phyloP scores from a whole-genome alignment of 1,284 basidiomycete genomes.

The Phellinidium pouzarii region DNA sequence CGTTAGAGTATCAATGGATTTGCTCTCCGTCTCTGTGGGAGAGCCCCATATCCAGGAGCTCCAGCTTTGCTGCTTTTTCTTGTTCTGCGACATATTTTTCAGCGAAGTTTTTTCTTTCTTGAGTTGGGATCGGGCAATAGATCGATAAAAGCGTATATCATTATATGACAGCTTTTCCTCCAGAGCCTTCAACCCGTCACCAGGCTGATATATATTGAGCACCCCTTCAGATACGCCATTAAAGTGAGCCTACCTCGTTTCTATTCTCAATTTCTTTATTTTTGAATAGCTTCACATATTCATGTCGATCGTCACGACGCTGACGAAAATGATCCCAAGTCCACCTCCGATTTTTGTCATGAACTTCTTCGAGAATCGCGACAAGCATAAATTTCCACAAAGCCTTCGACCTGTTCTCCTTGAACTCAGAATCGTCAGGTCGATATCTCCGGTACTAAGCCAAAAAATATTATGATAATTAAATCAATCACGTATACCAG shows the following conservation, averaged over 20 bases:
- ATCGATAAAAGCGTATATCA: conserved; percentile 96
- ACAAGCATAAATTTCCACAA: conserved; percentile 77
- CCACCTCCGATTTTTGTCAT: conserved; percentile 82
- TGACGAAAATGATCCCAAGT: conserved; percentile 90
- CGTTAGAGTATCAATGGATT: conserved; percentile 63
- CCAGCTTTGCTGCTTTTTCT: conserved; percentile 41
- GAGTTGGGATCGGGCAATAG: conserved; percentile 85
- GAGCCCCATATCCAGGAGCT: conserved; percentile 82
- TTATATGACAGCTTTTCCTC: conserved; percentile 88
- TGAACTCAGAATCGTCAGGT: conserved; percentile 57
- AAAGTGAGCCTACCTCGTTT: not conserved
- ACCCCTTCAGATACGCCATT: not conserved
- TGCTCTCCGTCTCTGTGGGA: conserved; percentile 26
- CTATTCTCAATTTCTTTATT: conserved; percentile 41
- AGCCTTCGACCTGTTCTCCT: conserved; percentile 62
- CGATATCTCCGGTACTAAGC: conserved; percentile 77
- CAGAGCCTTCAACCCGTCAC: conserved; percentile 58
- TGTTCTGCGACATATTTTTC: conserved; percentile 65
- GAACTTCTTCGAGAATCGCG: conserved; percentile 83
- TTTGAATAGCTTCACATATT: conserved; percentile 87
- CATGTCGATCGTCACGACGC: conserved; percentile 79
- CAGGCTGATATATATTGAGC: conserved; percentile 1
- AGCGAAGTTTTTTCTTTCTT: conserved; percentile 78
- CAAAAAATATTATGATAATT: conserved; percentile 17
- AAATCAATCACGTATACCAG: not conserved